Evolutionary conservation across 2,329 filamentous ascomycete genomes (phyloP), one percentile per base, ranked within the genome.

Genomic region (Colletotrichum spaethianum): DNA sequence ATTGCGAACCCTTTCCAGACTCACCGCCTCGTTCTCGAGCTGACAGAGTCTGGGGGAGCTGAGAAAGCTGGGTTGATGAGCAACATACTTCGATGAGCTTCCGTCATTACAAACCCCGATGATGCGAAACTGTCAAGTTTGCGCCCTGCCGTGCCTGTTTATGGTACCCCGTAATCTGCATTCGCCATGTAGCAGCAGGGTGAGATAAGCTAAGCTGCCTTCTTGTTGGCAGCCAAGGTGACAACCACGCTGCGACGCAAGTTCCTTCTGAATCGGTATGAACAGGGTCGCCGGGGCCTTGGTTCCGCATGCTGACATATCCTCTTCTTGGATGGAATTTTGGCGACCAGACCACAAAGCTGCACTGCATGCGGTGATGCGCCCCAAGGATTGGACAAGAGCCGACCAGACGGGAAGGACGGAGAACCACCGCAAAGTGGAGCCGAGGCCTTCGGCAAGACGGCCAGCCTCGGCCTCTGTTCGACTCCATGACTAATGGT

Each of bases 221-320:
- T n/a, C 56, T 23, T 56, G 59, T 8, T 56, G 31, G 36, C 23
- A 42, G n/a, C n/a, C 44, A 23, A 26, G 31, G 12, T 46, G 31
- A 23, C 18, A 23, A 18, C 16, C 44, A 16, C 26, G n/a, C 36
- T 40, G 55, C 55, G 20, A 40, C 26, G 28, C 44, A 62, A 44
- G 20, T n/a, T 40, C 14, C 60, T 53, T 52, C n/a, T 33, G 33
- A 20, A 18, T 12, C 50, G 40, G 42, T 52, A 64, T 42, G 14
- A 42, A 59, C 11, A 46, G 40, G 64, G 28, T 20, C 38, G n/a
- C 48, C 69, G 64, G 69, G 42, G 69, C 63, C 59, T 63, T 44
- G 65, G 64, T 63, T 72, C 65, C 69, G 69, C 59, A 60, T 72
- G 69, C 69, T 69, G 69, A 72, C 69, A 72, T 72, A 72, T 72